Conservation (phyloP, 352 stramenopile species). For the Globisporangium megalacanthum region DNA sequence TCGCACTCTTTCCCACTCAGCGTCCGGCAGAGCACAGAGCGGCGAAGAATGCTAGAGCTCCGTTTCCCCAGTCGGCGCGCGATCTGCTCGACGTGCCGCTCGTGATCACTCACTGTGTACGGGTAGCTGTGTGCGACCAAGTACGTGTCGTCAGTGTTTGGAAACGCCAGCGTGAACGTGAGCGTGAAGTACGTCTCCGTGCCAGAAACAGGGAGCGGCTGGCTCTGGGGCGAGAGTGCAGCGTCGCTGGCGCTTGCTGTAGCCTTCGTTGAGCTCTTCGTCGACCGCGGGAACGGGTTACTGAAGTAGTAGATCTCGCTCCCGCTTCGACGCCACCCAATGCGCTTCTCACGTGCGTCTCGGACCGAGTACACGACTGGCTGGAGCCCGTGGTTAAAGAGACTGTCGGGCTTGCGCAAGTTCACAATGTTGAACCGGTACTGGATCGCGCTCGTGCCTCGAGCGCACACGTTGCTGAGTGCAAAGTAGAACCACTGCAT, state of each 20-base stretch:
- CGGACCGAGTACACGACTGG: conserved; percentile 85
- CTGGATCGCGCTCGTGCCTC: conserved; percentile 10
- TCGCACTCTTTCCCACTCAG: conserved; percentile 55
- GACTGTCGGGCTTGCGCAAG: conserved; percentile 87
- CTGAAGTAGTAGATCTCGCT: conserved; percentile 85
- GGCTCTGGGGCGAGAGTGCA: not conserved
- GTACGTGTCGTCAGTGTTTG: conserved; percentile 75
- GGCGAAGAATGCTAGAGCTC: conserved; percentile 28
- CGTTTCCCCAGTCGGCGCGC: conserved; percentile 7
- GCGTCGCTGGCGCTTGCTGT: not conserved
- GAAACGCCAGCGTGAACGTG: conserved; percentile 84
- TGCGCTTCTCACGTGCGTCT: conserved; percentile 41
- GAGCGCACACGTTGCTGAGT: conserved; percentile 62
- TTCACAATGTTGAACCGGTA: conserved; percentile 93
- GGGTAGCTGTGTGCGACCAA: conserved; percentile 90
- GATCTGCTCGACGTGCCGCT: conserved; percentile 47
- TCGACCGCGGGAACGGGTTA: conserved; percentile 47
- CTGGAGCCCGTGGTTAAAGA: conserved; percentile 90
- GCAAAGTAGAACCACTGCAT: conserved; percentile 96
- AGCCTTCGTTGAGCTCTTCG: not conserved
- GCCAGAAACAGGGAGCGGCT: not conserved
- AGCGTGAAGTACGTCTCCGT: conserved; percentile 76
- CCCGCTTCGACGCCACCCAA: conserved; percentile 74
- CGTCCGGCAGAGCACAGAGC: conserved; percentile 51
- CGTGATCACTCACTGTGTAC: conserved; percentile 87